Base-by-base conservation (phyloP, 345 rosid genomes). In the Eucalyptus cladocalyx region DNA sequence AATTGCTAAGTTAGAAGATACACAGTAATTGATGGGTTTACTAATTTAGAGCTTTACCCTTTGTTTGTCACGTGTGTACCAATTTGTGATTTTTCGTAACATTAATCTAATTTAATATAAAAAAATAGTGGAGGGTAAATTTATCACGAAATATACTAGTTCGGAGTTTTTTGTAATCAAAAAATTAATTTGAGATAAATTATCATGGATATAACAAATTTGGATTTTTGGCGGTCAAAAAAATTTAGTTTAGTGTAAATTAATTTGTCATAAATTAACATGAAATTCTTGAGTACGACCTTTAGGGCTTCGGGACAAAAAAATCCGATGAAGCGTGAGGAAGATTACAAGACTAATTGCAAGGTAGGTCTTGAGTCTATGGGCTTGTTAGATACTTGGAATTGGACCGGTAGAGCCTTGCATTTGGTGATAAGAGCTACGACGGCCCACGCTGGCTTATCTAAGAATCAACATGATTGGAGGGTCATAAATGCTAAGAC, bases 21-120 rank as follows among this genome's bases (percentile, higher is more conserved):
- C 10, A 2, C 1, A 2, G 0, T 9, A 24, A 1, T 56, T 56
- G 6, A 56, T 0, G 2, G 0, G 3, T 24, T 0, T 56, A 56
- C 12, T 10, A 23, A 24, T 56, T 23, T 56, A 10, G 28, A 23
- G 13, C 2, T 23, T 56, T 56, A 24, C 13, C 13, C 0, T 23
- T 9, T 6, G 0, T 21, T 24, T 56, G 12, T 56, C 12, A 4
- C 0, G 0, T 56, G 30, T 56, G 19, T 24, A 56, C 6, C 3
- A 4, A 53, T 53, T 53, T 53, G 1, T 53, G 24, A 0, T 19
- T 53, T 53, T 53, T 53, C 1, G 0, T 7, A 19, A 53, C 10
- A 53, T 53, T 53, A 8, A 53, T 19, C 11, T 4, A 53, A 19
- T 53, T 53, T 53, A 53, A 53, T 53, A 53, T n/a, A 53, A 8